Conservation (phyloP, 2,329 filamentous ascomycete genomes). For the Orbilia oligospora region DNA sequence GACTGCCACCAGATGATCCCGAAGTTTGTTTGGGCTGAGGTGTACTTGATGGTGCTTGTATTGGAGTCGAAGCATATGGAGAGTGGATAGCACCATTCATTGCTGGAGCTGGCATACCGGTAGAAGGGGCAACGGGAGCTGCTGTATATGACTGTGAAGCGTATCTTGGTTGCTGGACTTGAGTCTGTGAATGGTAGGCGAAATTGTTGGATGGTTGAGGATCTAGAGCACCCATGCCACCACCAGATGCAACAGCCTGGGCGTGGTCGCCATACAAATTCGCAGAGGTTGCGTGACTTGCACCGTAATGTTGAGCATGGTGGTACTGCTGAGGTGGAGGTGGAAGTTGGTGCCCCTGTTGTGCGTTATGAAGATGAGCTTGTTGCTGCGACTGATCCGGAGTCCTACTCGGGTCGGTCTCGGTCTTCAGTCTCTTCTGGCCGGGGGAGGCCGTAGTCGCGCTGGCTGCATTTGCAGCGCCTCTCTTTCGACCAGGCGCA, state of each 20-base stretch:
- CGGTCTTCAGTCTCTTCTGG: conserved; percentile 53
- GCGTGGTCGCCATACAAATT: conserved; percentile 48
- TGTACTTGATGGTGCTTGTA: conserved; percentile 35
- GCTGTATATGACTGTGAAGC: conserved; percentile 46
- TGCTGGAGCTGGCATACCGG: conserved; percentile 46
- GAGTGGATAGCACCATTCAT: conserved; percentile 52
- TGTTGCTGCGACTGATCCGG: conserved; percentile 57
- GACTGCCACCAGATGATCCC: conserved; percentile 30
- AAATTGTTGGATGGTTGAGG: conserved; percentile 46
- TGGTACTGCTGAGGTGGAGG: conserved; percentile 57
- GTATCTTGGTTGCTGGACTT: conserved; percentile 50
- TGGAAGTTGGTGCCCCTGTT: conserved; percentile 50
- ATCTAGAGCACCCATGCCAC: conserved; percentile 46
- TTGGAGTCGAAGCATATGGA: conserved; percentile 42
- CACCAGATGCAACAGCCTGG: conserved; percentile 45
- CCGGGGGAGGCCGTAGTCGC: conserved; percentile 50
- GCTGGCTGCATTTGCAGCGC: conserved; percentile 39
- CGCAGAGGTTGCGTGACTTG: conserved; percentile 42
- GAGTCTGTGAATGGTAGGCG: conserved; percentile 45
- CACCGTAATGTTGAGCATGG: conserved; percentile 53
- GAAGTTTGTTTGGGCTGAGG: conserved; percentile 49
- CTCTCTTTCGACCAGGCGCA: conserved; percentile 53
- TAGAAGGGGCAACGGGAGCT: conserved; percentile 55
- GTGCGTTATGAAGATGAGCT: conserved; percentile 49
- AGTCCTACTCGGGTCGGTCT: conserved; percentile 52